Conservation (phyloP, 805 yeast genomes). For the Yamadazyma takamatsuzukensis region DNA sequence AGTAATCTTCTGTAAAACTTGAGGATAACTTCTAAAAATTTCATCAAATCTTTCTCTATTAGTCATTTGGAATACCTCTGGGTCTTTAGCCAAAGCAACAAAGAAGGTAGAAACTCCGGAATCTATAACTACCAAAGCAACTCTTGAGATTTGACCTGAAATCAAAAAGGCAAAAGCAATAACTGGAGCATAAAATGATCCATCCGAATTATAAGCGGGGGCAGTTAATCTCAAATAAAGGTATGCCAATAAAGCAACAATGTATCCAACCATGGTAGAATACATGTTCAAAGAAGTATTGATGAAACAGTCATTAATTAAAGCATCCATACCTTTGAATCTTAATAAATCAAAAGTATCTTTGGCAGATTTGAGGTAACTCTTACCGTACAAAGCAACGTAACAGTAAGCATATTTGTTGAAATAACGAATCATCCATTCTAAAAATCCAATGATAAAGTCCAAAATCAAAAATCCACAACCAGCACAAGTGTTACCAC, state of each 20-base stretch:
- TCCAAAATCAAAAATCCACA: constrained; percentile 53
- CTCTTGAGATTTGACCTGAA: constrained; percentile 69
- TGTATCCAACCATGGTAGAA: constrained; percentile 64
- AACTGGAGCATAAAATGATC: constrained; percentile 65
- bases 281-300: constrained; percentile 77
- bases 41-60: constrained; percentile 67
- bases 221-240: constrained; percentile 63
- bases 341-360: constrained; percentile 78
- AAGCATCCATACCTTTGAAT: constrained; percentile 77
- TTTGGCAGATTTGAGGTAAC: constrained; percentile 70
- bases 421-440: constrained; percentile 81
- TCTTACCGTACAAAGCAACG: constrained; percentile 81
- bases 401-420: constrained; percentile 88
- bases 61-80: constrained; percentile 72
- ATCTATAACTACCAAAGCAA: constrained; percentile 69
- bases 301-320: constrained; percentile 80
- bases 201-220: constrained; percentile 60
- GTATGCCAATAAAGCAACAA: constrained; percentile 57
- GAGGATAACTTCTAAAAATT: constrained; percentile 63
- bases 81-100: constrained; percentile 79
- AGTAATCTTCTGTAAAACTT: constrained; percentile 54
- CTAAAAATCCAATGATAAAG: constrained; percentile 58
- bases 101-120: constrained; percentile 83
- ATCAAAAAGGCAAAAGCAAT: constrained; percentile 72
- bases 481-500: constrained; percentile 51